Evolutionary conservation across 129 eudicot species (phyloP), one percentile per base, ranked within the genome.

Genomic region (Solidago caesia): DNA sequence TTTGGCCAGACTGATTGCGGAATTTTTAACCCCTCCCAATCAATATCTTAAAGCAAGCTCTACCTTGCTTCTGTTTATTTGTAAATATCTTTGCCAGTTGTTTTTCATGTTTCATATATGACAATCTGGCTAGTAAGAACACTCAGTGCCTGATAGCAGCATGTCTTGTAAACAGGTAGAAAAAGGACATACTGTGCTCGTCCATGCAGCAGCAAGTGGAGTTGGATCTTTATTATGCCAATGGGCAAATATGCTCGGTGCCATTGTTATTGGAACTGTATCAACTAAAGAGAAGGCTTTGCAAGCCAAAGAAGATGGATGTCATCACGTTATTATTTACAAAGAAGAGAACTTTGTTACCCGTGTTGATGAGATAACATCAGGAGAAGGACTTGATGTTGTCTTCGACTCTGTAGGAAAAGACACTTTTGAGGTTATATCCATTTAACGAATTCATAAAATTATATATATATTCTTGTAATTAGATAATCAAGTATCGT

Each of bases 361-460:
- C 27, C 86, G 92, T 61, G 92, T 91, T 61, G 70, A 82, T 16
- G 97, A 91, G 68, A 86, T 91, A 78, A 91, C 97, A 47, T 76
- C 88, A 8, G 92, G 87, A 42, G 64, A 77, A 82, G 92, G 97
- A 78, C 87, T 91, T 12, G 96, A 91, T n/a, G 97, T 84, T 58
- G 97, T 91, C 70, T 91, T 86, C 27, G 97, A 91, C 77, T 88
- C 95, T 12, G 96, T 88, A n/a, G 97, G 97, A 46, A 91, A 84
- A 72, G 97, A 88, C 84, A 91, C 92, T 57, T 91, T 91, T 75
- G 76, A 88, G 90, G 92, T 91, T 74, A 76, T 43, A 1, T 61
- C 46, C 43, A 5, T 67, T 55, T 55, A 5, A 55, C 8, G 16
- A 55, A 15, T 4, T 55, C 25, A 14, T 55, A 55, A 5, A 15